phyloP scores from a whole-genome alignment of 2,329 filamentous ascomycete species.

The Pyrenophora tritici-repentis region DNA sequence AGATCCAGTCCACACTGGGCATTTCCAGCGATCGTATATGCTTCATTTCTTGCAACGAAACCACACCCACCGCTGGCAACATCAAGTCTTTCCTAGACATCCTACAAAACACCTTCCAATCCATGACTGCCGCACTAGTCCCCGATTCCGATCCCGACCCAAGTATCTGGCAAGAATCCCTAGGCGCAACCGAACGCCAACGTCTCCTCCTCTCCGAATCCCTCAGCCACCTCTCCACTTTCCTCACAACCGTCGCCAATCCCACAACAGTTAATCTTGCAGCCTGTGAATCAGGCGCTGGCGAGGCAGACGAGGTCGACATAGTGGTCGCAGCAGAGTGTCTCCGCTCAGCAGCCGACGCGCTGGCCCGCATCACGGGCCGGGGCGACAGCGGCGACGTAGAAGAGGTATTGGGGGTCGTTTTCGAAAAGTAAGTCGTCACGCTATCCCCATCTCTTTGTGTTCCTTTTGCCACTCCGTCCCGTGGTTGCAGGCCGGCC shows the following conservation, averaged over 20 bases:
- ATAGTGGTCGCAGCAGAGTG: constrained; percentile 90
- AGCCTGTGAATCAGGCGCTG: not conserved
- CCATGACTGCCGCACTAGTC: constrained; percentile 65
- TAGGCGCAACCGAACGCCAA: constrained; percentile 91
- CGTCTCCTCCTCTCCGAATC: constrained; percentile 78
- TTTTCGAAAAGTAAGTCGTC: constrained; percentile 90
- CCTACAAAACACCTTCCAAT: constrained; percentile 69
- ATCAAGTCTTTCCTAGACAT: constrained; percentile 70
- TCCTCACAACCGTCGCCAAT: constrained; percentile 63
- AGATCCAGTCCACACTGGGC: constrained; percentile 27
- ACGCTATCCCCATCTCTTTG: constrained; percentile 1
- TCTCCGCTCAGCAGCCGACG: constrained; percentile 62
- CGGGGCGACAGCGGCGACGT: constrained; percentile 84
- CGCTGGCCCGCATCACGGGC: constrained; percentile 79
- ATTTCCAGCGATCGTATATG: constrained; percentile 55
- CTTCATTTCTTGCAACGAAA: constrained; percentile 74
- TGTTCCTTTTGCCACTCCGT: not conserved
- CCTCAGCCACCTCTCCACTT: constrained; percentile 71
- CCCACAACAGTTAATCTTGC: constrained; percentile 8
- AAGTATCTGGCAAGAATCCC: constrained; percentile 76
- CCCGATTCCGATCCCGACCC: constrained; percentile 58
- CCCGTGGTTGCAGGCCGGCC: not conserved
- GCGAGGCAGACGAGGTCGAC: constrained; percentile 63
- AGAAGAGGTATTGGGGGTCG: constrained; percentile 92
- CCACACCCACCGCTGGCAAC: constrained; percentile 63